These are phyloP conservation scores for Herpotrichia juniperi DNA, from an alignment of 2,329 filamentous ascomycete species.

Conservation along the genomic window DNA sequence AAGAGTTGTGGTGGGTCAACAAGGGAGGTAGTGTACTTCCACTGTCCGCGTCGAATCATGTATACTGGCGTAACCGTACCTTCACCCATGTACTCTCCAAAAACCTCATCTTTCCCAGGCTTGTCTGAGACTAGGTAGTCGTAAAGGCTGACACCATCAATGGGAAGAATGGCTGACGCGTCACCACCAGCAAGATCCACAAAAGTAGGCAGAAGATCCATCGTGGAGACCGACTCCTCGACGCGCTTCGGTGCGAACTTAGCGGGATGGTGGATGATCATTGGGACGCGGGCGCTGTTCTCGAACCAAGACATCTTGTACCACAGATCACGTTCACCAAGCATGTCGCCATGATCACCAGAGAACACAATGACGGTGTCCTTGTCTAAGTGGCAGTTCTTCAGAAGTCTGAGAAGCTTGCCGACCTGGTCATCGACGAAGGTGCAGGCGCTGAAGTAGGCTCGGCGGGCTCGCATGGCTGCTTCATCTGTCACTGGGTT, in stretches of 20 bases:
- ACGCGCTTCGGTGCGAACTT: constrained; percentile 78
- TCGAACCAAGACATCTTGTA: constrained; percentile 99
- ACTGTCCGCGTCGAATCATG: constrained; percentile 89
- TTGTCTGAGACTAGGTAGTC: constrained; percentile 47
- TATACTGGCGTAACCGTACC: constrained; percentile 87
- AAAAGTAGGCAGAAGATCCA: constrained; percentile 88
- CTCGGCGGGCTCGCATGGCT: constrained; percentile 81
- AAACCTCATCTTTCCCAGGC: constrained; percentile 81
- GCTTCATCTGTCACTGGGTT: constrained; percentile 84
- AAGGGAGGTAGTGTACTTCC: constrained; percentile 90
- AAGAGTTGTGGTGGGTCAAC: constrained; percentile 85
- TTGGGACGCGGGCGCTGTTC: constrained; percentile 85
- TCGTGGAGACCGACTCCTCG: constrained; percentile 82
- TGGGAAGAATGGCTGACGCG: constrained; percentile 72
- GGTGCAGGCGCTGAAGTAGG: constrained; percentile 91
- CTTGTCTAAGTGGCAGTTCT: constrained; percentile 78
- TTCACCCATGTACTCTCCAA: constrained; percentile 94
- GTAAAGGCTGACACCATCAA: constrained; percentile 79
- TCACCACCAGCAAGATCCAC: constrained; percentile 80
- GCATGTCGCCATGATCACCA: constrained; percentile 94
- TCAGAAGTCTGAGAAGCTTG: constrained; percentile 76
- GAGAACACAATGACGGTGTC: constrained; percentile 93
- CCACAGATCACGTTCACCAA: constrained; percentile 90
- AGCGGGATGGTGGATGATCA: constrained; percentile 81
- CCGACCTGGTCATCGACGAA: constrained; percentile 95